These are phyloP conservation scores for Arthrobotrys sphaeroides DNA, from an alignment of 2,329 filamentous ascomycete species.

Conservation along the genomic window DNA sequence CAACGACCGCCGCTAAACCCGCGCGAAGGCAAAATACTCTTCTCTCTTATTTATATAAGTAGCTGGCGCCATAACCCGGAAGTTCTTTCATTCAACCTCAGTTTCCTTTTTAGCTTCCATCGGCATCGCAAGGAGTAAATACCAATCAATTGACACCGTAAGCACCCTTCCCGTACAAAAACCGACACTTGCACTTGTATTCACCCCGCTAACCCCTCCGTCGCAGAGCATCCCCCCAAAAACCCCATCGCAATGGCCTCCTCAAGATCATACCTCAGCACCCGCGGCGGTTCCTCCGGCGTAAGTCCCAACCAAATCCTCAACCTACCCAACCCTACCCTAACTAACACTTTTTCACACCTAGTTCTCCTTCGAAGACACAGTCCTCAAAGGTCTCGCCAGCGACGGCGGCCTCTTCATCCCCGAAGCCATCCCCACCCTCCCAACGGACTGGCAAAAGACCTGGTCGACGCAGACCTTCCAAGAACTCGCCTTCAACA, in stretches of 20 bases:
- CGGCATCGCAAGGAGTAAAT: too few relatives aligned
- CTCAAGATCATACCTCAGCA: slow-evolving; percentile 70
- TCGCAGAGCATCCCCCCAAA: not conserved
- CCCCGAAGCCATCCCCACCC: slow-evolving; percentile 78
- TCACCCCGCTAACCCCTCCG: slow-evolving; percentile 8
- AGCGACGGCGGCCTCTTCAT: slow-evolving; percentile 89
- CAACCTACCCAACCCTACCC: not conserved
- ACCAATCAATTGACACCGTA: too few relatives aligned
- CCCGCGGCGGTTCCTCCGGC: slow-evolving; percentile 71
- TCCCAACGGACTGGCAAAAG: slow-evolving; percentile 72
- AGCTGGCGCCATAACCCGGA: slow-evolving; percentile 15
- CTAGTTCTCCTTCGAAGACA: slow-evolving; percentile 88
- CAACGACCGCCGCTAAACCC: not conserved
- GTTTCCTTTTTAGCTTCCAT: not conserved
- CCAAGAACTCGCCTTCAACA: slow-evolving; percentile 80
- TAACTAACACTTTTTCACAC: too few relatives aligned
- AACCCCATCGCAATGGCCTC: slow-evolving; percentile 29
- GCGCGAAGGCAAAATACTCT: slow-evolving; percentile 18
- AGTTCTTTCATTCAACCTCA: not conserved
- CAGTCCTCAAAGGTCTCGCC: slow-evolving; percentile 87
- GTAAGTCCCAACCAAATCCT: slow-evolving; percentile 62
- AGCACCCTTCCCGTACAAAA: not conserved
- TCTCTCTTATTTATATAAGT: slow-evolving; percentile 3
- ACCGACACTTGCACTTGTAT: not conserved
- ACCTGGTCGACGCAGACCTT: slow-evolving; percentile 82